phyloP scores from a whole-genome alignment of 2,329 filamentous ascomycete genomes.

The Pseudocercospora vitis region DNA sequence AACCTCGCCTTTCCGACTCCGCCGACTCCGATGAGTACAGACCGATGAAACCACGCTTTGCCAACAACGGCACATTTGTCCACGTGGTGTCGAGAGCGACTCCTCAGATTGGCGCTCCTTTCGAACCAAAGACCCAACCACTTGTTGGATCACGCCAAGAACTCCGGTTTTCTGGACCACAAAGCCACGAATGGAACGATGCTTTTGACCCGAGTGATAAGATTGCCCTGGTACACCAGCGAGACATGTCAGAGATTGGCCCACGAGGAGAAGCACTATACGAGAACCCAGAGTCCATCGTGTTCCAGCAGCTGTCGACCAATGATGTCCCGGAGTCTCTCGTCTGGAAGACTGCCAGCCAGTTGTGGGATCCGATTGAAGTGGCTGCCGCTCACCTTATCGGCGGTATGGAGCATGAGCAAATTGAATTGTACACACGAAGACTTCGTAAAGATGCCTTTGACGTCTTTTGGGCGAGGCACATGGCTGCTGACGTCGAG shows the following conservation, averaged over 20 bases:
- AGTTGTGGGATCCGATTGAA: slow-evolving; percentile 74
- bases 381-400: slow-evolving; percentile 30
- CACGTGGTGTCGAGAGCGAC: slow-evolving; percentile 54
- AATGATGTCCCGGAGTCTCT: slow-evolving; percentile 63
- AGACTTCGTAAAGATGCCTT: slow-evolving; percentile 59
- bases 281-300: slow-evolving; percentile 44
- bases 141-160: slow-evolving; percentile 65
- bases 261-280: not conserved
- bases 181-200: not conserved
- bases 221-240: not conserved
- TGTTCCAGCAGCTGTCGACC: slow-evolving; percentile 37
- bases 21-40: slow-evolving; percentile 66
- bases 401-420: slow-evolving; percentile 44
- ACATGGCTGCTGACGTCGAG: slow-evolving; percentile 44
- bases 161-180: slow-evolving; percentile 63
- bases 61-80: slow-evolving; percentile 69
- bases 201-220: not conserved
- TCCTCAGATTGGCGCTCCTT: slow-evolving; percentile 48
- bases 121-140: slow-evolving; percentile 56
- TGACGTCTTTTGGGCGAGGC: slow-evolving; percentile 62
- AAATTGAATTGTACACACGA: slow-evolving; percentile 42
- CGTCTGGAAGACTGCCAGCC: slow-evolving; percentile 82
- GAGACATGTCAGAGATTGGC: not conserved
- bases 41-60: slow-evolving; percentile 77
- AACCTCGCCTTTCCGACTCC: slow-evolving; percentile 48